Evolutionary conservation across 176 grass and related monocot species (phyloP), one percentile per base, ranked within the genome.

Genomic region (Oropetium thomaeum): DNA sequence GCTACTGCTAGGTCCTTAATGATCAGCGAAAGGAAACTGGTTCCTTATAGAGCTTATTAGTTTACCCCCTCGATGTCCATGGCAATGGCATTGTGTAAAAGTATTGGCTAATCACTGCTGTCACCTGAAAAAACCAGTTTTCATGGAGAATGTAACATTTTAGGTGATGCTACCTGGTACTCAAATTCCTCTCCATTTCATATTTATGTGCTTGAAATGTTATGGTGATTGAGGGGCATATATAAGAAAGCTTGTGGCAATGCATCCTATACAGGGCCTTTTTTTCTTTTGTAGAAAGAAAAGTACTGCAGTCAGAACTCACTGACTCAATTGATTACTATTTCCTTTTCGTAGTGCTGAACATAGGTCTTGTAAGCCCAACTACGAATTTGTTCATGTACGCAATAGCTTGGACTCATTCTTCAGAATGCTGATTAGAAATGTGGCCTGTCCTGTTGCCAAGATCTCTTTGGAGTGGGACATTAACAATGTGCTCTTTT

Each of bases 11-110:
- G n/a, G n/a, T 76, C 58, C 70, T 65, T 57, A 31, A 22, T 45
- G 76, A 58, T 29, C 30, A 57, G 55, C 78, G 77, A n/a, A n/a
- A n/a, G n/a, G n/a, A n/a, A n/a, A n/a, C n/a, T n/a, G n/a, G n/a
- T n/a, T 77, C 38, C 62, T 52, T 32, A 29, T 54, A 51, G 33
- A 52, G 44, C 42, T 63, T 80, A 40, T 63, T 80, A 40, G 31
- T 44, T 63, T 80, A 29, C n/a, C 60, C 60, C 35, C 58, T 77
- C 38, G 37, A 81, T 71, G 84, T 8, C 5, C 64, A 30, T 32
- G 45, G 11, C 73, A 33, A n/a, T n/a, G n/a, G n/a, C n/a, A n/a
- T n/a, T 82, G 44, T 82, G 79, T 82, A 77, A 48, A 77, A 71
- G 45, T 71, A 87, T 58, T 65, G 84, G 30, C 66, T 77, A 72